Conservation (phyloP, 2,329 filamentous ascomycete genomes). For the Aspergillus nomiae region DNA sequence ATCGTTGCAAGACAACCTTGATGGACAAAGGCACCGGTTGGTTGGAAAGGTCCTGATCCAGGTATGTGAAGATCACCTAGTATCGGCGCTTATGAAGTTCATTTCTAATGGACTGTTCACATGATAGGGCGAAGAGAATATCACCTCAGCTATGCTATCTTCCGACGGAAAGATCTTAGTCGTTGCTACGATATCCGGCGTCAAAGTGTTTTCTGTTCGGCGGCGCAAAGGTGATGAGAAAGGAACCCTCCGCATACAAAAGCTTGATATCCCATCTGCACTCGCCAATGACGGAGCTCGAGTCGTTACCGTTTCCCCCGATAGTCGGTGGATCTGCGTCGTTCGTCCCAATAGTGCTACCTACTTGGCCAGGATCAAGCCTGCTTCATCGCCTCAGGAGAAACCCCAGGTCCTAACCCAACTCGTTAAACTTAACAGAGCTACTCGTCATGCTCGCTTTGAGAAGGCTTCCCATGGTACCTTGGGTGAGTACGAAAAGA, state of each 20-base stretch:
- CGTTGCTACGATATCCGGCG: slow-evolving; percentile 71
- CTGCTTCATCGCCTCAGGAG: slow-evolving; percentile 42
- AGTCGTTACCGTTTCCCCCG: slow-evolving; percentile 56
- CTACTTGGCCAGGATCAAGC: slow-evolving; percentile 53
- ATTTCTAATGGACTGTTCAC: slow-evolving; percentile 12
- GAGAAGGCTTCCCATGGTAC: slow-evolving; percentile 63
- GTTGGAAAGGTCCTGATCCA: slow-evolving; percentile 66
- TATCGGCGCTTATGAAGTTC: slow-evolving; percentile 32
- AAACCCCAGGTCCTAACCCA: slow-evolving; percentile 50
- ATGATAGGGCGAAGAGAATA: slow-evolving; percentile 73
- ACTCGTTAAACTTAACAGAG: slow-evolving; percentile 42
- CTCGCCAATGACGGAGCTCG: slow-evolving; percentile 67
- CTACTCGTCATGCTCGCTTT: slow-evolving; percentile 32
- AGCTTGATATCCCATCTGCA: slow-evolving; percentile 64
- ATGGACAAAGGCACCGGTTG: slow-evolving; percentile 47
- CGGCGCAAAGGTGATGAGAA: slow-evolving; percentile 54
- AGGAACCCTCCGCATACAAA: slow-evolving; percentile 69
- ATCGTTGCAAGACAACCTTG: slow-evolving; percentile 47
- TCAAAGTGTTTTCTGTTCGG: slow-evolving; percentile 75
- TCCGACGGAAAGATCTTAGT: slow-evolving; percentile 71
- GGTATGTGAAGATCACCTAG: slow-evolving; percentile 41
- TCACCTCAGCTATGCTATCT: slow-evolving; percentile 74
- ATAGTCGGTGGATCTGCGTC: slow-evolving; percentile 48
- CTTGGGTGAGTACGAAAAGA: slow-evolving; percentile 74
- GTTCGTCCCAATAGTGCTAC: slow-evolving; percentile 64